phyloP scores from a whole-genome alignment of 139 green algal genomes.

The Astrephomene gubernaculifera region DNA sequence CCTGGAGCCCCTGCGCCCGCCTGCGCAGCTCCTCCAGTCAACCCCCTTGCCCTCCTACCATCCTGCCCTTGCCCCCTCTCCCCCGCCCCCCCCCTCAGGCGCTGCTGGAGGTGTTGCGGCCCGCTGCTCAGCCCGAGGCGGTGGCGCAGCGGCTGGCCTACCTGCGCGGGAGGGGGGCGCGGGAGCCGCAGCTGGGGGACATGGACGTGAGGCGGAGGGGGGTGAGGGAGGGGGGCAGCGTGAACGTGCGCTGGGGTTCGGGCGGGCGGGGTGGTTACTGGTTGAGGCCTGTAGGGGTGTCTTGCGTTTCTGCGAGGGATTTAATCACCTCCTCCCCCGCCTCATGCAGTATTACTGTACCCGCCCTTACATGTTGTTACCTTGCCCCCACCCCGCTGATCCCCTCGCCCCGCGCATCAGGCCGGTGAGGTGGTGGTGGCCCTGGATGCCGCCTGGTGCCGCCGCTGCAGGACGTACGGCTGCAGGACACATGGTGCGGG shows the following conservation, averaged over 20 bases:
- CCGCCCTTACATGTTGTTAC: background rate
- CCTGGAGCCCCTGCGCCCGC: background rate
- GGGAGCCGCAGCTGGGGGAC: background rate
- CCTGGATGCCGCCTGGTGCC: constrained; percentile 64
- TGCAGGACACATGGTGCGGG: constrained; percentile 65
- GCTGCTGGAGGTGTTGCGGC: constrained; percentile 7
- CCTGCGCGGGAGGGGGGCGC: too few relatives aligned
- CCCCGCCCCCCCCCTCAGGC: background rate
- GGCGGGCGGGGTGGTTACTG: too few relatives aligned
- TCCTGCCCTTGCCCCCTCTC: background rate
- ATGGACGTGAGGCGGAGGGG: background rate
- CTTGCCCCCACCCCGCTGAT: background rate
- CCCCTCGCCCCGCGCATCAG: background rate
- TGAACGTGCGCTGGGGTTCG: too few relatives aligned
- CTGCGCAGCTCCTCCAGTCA: background rate
- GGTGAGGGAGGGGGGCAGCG: background rate
- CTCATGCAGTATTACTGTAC: background rate
- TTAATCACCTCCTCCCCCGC: too few relatives aligned
- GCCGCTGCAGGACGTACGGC: constrained; percentile 70
- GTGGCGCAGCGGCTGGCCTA: constrained; percentile 38
- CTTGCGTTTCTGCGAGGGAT: too few relatives aligned
- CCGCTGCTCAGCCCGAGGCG: constrained; percentile 18
- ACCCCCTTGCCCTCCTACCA: background rate
- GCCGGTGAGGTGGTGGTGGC: constrained; percentile 42
- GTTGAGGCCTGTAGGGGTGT: too few relatives aligned